Conservation (phyloP, 2,329 filamentous ascomycete species). For the Immersiporthe knoxdaviesiana region DNA sequence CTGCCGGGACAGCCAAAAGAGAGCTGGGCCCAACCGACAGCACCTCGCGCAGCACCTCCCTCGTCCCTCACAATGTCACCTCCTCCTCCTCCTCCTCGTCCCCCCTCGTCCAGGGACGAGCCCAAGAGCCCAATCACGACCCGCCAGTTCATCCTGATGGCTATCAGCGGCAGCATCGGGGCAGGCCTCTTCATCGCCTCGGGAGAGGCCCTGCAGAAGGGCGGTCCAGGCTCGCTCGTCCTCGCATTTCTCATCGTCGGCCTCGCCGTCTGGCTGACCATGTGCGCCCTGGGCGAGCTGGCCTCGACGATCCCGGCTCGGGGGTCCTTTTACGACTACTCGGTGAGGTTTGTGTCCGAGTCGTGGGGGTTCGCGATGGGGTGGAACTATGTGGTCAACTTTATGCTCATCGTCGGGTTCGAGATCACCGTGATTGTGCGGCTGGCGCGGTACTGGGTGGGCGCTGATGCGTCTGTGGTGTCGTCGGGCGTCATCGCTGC, state of each 20-base stretch:
- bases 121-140: conserved; percentile 34
- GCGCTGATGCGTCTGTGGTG: background rate
- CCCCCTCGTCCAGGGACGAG: no score
- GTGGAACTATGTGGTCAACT: conserved; percentile 45
- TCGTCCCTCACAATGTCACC: background rate
- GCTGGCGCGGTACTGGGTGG: conserved; percentile 38
- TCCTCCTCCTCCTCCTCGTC: no score
- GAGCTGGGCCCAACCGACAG: background rate
- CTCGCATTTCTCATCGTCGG: conserved; percentile 40
- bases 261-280: conserved; percentile 39
- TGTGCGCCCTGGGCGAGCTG: conserved; percentile 37
- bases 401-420: conserved; percentile 43
- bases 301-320: conserved; percentile 41
- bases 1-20: background rate
- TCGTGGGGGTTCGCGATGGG: conserved; percentile 46
- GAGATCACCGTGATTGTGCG: conserved; percentile 43
- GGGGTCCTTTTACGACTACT: conserved; percentile 46
- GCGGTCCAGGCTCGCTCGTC: conserved; percentile 39
- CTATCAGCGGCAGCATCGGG: conserved; percentile 42
- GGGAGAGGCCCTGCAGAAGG: conserved; percentile 37
- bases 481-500: conserved; percentile 21
- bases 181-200: conserved; percentile 43
- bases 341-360: conserved; percentile 42
- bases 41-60: background rate
- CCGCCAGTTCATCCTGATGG: conserved; percentile 43